Evolutionary conservation across 768 basidiomycete species (phyloP).

Genomic region (Mrakia frigida): DNA sequence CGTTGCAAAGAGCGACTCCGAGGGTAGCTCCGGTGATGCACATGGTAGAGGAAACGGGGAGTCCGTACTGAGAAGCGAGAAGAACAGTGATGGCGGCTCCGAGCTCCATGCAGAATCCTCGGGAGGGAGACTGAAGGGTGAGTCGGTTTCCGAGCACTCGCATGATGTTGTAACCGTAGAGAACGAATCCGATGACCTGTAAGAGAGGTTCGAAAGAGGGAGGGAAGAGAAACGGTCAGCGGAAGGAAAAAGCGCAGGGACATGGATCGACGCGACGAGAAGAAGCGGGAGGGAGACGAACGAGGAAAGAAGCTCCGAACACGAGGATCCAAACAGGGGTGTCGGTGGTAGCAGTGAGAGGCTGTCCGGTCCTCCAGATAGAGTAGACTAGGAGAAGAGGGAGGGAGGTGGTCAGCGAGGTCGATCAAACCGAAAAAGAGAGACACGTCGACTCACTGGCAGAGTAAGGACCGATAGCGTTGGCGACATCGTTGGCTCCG

Average conservation of each 20-base stretch:
- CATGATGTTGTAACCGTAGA: constrained; percentile 43
- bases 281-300: too few species aligned
- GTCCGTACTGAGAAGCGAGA: constrained; percentile 45
- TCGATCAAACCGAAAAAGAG: too few species aligned
- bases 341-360: constrained; percentile 39
- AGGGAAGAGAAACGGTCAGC: too few species aligned
- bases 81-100: constrained; percentile 49
- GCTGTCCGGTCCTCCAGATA: constrained; percentile 43
- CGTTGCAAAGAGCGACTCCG: constrained; percentile 44
- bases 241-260: too few species aligned
- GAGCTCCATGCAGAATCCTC: constrained; percentile 50
- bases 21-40: constrained; percentile 38
- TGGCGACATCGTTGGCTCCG: constrained; percentile 48
- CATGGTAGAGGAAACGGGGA: constrained; percentile 38
- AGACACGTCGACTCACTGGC: constrained; percentile 41
- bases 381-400: constrained; percentile 23
- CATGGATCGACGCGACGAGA: too few species aligned
- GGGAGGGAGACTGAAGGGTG: constrained; percentile 48
- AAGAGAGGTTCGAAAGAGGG: too few species aligned
- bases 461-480: constrained; percentile 45
- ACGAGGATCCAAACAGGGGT: constrained; percentile 47
- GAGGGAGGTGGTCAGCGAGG: neutral
- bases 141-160: constrained; percentile 44
- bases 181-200: constrained; percentile 39
- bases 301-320: constrained; percentile 39